Evolutionary conservation across 2,329 filamentous ascomycete species (phyloP).

Genomic region (Hymenoscyphus fructigenus): DNA sequence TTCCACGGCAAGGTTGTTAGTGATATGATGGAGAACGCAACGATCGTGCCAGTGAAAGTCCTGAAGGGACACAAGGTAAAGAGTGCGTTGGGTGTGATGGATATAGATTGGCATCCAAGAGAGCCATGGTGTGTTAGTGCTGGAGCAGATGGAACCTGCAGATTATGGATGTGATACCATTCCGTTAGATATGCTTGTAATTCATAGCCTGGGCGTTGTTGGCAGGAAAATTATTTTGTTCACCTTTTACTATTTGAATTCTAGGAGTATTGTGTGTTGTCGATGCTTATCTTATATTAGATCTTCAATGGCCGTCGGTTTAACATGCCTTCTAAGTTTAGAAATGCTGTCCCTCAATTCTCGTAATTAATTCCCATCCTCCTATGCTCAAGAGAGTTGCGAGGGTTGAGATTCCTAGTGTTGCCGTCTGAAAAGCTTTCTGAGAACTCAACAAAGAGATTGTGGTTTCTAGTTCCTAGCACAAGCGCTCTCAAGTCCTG

Average conservation of each 20-base stretch:
- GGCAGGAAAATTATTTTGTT: conserved; percentile 12
- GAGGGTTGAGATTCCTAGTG: too few relatives aligned
- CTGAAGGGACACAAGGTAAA: conserved; percentile 86
- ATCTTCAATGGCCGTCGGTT: too few relatives aligned
- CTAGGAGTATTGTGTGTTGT: neutral
- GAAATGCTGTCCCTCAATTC: too few relatives aligned
- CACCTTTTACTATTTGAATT: neutral
- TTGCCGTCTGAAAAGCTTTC: too few relatives aligned
- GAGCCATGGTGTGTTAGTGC: conserved; percentile 95
- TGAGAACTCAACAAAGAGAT: too few relatives aligned
- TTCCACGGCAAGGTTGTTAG: conserved; percentile 96
- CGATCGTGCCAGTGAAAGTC: conserved; percentile 94
- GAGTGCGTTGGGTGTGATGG: conserved; percentile 83
- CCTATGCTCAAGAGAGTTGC: too few relatives aligned
- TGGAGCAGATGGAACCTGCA: conserved; percentile 88
- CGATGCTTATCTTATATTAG: neutral
- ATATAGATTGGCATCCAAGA: conserved; percentile 91
- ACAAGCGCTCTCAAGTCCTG: too few relatives aligned
- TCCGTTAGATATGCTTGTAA: conserved; percentile 26
- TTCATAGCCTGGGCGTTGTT: conserved; percentile 16
- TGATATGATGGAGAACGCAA: conserved; percentile 94
- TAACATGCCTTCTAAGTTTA: too few relatives aligned
- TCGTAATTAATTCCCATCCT: too few relatives aligned
- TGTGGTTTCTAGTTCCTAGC: too few relatives aligned
- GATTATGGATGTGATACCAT: conserved; percentile 71